Base-by-base conservation (phyloP, 345 rosid genomes). In the Lepidium africanum region DNA sequence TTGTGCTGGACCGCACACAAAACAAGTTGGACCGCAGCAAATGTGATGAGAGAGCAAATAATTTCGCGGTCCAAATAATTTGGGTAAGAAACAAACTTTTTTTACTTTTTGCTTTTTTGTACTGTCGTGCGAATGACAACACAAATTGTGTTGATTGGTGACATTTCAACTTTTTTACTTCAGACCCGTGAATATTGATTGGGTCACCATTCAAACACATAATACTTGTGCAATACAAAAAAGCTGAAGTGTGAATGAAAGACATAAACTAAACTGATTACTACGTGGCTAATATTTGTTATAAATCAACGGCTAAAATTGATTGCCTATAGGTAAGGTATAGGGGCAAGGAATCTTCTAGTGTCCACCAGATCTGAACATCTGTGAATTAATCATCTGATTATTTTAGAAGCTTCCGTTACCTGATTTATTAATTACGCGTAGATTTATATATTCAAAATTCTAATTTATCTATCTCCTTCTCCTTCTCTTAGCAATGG, bases 401-500 rank as follows among this genome's bases (percentile, higher is more conserved):
- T 3, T 13, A 40, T 50, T 9, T 14, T 10, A 56, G 7, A 33
- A 46, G 39, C 39, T 36, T 36, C n/a, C 12, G 59, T 72, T 57
- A 56, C 58, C 4, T 30, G 17, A 59, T 10, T 3, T 21, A 61
- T 42, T 59, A 15, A 11, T 8, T 55, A 63, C 52, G 60, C 62
- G 65, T 35, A 12, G 33, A 27, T 25, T 25, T 25, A 25, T 25
- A 1, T 25, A 25, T 25, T 0, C 2, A 25, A 25, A 2, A 25
- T 21, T 21, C 23, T 21, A 25, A 25, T 25, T 25, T 45, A 55
- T 64, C 45, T 72, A 61, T 46, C 47, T 75, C 59, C 9, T 36
- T 39, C 46, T 74, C 59, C 45, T 17, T 43, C 48, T 35, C 19
- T 73, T 10, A 6, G 37, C 41, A 2, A 92, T 87, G 98, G 91